Evolutionary conservation across 805 yeast genomes (phyloP), one percentile per base, ranked within the genome.

Genomic region (Candida peoriensis): DNA sequence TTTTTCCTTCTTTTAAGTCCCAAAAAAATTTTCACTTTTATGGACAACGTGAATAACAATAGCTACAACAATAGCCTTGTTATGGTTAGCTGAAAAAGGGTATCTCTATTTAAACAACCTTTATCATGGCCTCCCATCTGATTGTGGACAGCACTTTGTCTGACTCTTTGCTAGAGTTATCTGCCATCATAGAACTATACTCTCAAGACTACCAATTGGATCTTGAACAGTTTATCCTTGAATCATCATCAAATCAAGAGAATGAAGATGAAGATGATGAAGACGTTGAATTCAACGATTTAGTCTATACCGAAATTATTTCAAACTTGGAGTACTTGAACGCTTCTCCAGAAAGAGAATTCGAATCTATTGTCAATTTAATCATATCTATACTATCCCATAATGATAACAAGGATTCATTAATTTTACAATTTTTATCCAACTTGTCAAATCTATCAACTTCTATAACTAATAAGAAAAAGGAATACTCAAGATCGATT

Each of bases 111-210:
- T n/a, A n/a, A n/a, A n/a, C n/a, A n/a, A n/a, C n/a, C n/a, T n/a
- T n/a, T n/a, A n/a, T n/a, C n/a, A n/a, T n/a, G n/a, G n/a, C n/a
- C n/a, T n/a, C n/a, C n/a, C n/a, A n/a, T n/a, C n/a, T n/a, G n/a
- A 55, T 34, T 63, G 72, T 37, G 26, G 70, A 70, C 42, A 69
- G 68, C 3, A 63, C 70, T 31, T 31, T 57, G 5, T 42, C 54
- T 30, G 73, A 64, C 39, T 37, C 54, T 5, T 52, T 54, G 35
- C 20, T 51, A 43, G 55, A 48, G 24, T 60, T 56, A 33, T 59
- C 66, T 18, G 33, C 50, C 12, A 39, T 54, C 14, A 41, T 63
- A 14, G 54, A 50, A 30, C 47, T 57, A 18, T 50, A 49, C 48
- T 30, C 37, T 30, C 35, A 34, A 17, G 36, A 41, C 6, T 28